phyloP scores from a whole-genome alignment of 305 asterid species.

The Nicotiana rustica region DNA sequence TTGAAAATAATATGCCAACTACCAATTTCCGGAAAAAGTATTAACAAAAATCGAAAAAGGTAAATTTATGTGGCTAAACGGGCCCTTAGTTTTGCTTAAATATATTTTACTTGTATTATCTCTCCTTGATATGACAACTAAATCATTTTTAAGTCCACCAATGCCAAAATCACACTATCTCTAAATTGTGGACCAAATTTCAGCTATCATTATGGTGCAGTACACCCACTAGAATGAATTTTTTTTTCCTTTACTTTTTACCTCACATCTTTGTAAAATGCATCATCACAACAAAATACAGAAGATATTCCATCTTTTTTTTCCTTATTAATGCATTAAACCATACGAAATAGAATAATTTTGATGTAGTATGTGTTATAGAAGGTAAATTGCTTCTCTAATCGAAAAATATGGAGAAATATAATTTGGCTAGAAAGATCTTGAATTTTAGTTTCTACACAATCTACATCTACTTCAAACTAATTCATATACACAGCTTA shows the following conservation, averaged over 20 bases:
- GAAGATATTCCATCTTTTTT: not conserved
- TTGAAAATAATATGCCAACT: too few relatives aligned
- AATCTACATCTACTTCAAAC: too few relatives aligned
- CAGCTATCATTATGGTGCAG: conserved; percentile 13
- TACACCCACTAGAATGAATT: not conserved
- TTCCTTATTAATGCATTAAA: not conserved
- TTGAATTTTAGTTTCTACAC: not conserved
- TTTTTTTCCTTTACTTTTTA: not conserved
- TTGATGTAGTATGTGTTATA: not conserved
- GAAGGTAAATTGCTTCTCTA: not conserved
- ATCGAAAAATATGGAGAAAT: not conserved
- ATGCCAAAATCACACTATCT: not conserved
- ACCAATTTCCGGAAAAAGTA: too few relatives aligned
- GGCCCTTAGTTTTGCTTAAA: too few relatives aligned
- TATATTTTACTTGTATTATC: not conserved
- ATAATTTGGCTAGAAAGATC: not conserved
- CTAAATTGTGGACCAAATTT: conserved; percentile 13
- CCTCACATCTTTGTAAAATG: conserved; percentile 17
- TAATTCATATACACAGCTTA: too few relatives aligned
- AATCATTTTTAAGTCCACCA: not conserved
- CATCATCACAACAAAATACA: conserved; percentile 21
- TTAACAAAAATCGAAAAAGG: too few relatives aligned
- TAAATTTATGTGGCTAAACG: too few relatives aligned
- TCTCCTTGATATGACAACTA: not conserved
- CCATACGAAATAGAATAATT: not conserved